Conservation (phyloP, 2,329 filamentous ascomycete genomes). For the Byssochlamys sp. region DNA sequence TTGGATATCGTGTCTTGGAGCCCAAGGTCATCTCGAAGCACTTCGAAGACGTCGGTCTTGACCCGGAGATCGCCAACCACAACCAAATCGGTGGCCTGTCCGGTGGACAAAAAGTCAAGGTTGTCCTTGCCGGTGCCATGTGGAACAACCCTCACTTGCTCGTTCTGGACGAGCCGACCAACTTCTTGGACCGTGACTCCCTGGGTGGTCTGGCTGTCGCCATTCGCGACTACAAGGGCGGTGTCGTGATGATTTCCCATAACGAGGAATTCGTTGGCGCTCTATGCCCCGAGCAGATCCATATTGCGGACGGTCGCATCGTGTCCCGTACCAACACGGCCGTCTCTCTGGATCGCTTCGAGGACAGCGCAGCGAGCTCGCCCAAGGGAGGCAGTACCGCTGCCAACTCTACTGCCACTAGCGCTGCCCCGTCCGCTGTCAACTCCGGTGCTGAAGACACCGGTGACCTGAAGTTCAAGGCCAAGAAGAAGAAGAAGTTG, state of each 20-base stretch:
- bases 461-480: conserved; percentile 72
- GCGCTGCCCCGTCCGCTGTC: conserved; percentile 47
- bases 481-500: conserved; percentile 95
- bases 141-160: conserved; percentile 98
- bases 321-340: conserved; percentile 71
- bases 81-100: conserved; percentile 94
- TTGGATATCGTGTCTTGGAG: conserved; percentile 87
- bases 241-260: conserved; percentile 98
- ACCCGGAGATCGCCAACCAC: conserved; percentile 97
- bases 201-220: conserved; percentile 93
- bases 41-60: conserved; percentile 91
- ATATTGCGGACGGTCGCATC: conserved; percentile 78
- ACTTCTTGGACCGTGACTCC: conserved; percentile 97
- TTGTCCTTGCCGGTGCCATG: conserved; percentile 90
- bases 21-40: conserved; percentile 93
- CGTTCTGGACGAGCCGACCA: conserved; percentile 95
- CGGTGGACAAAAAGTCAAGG: conserved; percentile 97
- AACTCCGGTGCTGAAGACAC: conserved; percentile 80
- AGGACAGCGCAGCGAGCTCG: conserved; percentile 62
- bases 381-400: conserved; percentile 45
- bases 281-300: conserved; percentile 91
- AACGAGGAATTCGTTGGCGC: conserved; percentile 98
- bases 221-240: conserved; percentile 95
- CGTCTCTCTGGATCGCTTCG: conserved; percentile 71
- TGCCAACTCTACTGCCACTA: conserved; percentile 50